Conservation (phyloP, 495 filamentous ascomycete species). For the Lentithecium fluviatile region DNA sequence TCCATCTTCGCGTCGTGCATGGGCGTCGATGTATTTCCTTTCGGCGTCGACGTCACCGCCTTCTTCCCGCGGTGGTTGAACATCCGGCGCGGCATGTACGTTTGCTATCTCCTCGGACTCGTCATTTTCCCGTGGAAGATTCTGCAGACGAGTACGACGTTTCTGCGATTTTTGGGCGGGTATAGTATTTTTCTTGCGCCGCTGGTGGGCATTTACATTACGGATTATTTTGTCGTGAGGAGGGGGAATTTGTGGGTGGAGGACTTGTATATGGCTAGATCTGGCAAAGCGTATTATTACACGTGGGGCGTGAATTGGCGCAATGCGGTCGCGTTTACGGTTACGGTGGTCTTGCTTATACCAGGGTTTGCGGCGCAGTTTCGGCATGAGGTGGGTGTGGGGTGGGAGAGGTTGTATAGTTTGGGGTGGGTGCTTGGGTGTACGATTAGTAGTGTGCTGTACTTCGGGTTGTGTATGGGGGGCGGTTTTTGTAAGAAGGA, state of each 20-base stretch:
- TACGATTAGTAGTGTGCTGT: slow-evolving; percentile 8
- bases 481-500: slow-evolving; percentile 8
- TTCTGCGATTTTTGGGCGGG: slow-evolving; percentile 4
- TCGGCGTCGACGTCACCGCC: slow-evolving; percentile 1
- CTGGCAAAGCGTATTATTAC: slow-evolving; percentile 2
- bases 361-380: slow-evolving; percentile 4
- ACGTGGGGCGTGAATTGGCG: background rate
- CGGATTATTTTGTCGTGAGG: slow-evolving; percentile 3
- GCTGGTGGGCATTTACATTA: slow-evolving; percentile 8
- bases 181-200: slow-evolving; percentile 9
- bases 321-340: slow-evolving; percentile 5
- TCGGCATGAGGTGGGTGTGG: slow-evolving; percentile 1
- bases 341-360: slow-evolving; percentile 1
- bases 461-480: background rate
- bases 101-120: slow-evolving; percentile 2
- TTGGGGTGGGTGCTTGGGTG: slow-evolving; percentile 1
- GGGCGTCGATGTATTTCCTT: slow-evolving; percentile 10
- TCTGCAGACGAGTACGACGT: background rate
- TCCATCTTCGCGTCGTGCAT: slow-evolving; percentile 1
- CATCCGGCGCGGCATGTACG: slow-evolving; percentile 4
- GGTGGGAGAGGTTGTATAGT: slow-evolving; percentile 1
- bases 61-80: slow-evolving; percentile 6
- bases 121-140: slow-evolving; percentile 10
- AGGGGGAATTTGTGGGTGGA: slow-evolving; percentile 5
- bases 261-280: background rate